phyloP scores from a whole-genome alignment of 2,329 filamentous ascomycete genomes.

The Penicillium decumbens region DNA sequence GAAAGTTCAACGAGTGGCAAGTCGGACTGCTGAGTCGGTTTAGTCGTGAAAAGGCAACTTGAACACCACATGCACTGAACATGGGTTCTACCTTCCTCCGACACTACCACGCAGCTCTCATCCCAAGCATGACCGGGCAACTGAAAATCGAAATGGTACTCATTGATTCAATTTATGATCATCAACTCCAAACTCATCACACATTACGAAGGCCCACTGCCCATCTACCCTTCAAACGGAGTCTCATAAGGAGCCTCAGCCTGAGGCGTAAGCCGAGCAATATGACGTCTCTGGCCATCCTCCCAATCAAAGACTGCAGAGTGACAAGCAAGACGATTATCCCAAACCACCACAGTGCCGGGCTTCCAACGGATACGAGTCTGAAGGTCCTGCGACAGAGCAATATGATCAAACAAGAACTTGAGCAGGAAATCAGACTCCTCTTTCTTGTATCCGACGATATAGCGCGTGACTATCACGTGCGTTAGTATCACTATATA shows the following conservation, averaged over 20 bases:
- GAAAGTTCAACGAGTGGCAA: constrained; percentile 52
- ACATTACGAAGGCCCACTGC: not conserved
- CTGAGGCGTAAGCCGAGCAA: constrained; percentile 78
- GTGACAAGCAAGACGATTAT: constrained; percentile 75
- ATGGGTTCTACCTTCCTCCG: not conserved
- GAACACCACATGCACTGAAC: not conserved
- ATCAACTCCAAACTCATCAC: not conserved
- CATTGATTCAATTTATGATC: not conserved
- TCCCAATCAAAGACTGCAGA: constrained; percentile 79
- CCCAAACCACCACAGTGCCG: constrained; percentile 81
- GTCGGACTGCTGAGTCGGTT: constrained; percentile 52
- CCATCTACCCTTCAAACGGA: constrained; percentile 43
- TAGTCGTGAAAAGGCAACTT: constrained; percentile 5
- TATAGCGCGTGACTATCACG: constrained; percentile 65
- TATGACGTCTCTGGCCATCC: constrained; percentile 69
- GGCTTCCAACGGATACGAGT: constrained; percentile 70
- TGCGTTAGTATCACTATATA: not conserved
- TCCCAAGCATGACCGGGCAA: not conserved
- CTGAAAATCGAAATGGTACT: not conserved
- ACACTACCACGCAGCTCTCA: not conserved
- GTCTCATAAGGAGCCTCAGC: constrained; percentile 74
- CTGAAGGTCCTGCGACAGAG: constrained; percentile 67
- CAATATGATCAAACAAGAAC: constrained; percentile 72
- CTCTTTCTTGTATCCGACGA: constrained; percentile 80
- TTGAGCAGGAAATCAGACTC: constrained; percentile 74